Percentiles rank a stretch among this genome's conserved stretches.
These are phyloP conservation scores for Papiliotrema laurentii DNA, from an alignment of 1,284 basidiomycete species.

Conservation along the genomic window DNA sequence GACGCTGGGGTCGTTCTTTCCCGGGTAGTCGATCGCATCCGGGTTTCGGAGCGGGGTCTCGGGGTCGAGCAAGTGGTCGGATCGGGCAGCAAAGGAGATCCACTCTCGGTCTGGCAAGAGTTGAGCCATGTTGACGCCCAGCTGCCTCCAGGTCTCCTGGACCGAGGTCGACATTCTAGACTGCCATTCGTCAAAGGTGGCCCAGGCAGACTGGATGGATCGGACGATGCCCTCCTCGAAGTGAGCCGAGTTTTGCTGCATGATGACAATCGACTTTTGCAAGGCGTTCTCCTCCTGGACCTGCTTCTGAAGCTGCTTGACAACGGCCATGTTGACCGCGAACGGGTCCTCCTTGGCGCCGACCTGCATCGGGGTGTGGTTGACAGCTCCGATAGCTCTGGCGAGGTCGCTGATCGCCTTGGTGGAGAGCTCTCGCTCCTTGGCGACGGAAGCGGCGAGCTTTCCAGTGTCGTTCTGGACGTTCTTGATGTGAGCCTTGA, in stretches of 20 bases:
- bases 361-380: conserved; percentile 90
- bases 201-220: conserved; percentile 93
- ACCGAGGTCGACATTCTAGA: conserved; percentile 74
- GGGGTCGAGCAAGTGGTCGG: conserved; percentile 94
- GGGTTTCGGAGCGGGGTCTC: conserved; percentile 87
- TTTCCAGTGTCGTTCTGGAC: conserved; percentile 98
- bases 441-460: conserved; percentile 83
- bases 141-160: conserved; percentile 72
- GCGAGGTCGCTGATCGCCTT: conserved; percentile 84
- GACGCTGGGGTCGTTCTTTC: conserved; percentile 87
- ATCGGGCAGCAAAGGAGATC: conserved; percentile 91
- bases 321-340: conserved; percentile 70
- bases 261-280: conserved; percentile 98
- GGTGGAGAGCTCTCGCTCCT: conserved; percentile 86
- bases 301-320: conserved; percentile 72
- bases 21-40: conserved; percentile 77
- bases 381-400: conserved; percentile 80
- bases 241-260: conserved; percentile 95
- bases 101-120: conserved; percentile 92
- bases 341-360: conserved; percentile 82
- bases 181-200: conserved; percentile 96
- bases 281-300: conserved; percentile 97
- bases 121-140: conserved; percentile 74
- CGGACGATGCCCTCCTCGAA: conserved; percentile 97
- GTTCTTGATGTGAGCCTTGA: conserved; percentile 97